Evolutionary conservation across 306 rosid genomes (phyloP).

Genomic region (Fagus sylvatica): DNA sequence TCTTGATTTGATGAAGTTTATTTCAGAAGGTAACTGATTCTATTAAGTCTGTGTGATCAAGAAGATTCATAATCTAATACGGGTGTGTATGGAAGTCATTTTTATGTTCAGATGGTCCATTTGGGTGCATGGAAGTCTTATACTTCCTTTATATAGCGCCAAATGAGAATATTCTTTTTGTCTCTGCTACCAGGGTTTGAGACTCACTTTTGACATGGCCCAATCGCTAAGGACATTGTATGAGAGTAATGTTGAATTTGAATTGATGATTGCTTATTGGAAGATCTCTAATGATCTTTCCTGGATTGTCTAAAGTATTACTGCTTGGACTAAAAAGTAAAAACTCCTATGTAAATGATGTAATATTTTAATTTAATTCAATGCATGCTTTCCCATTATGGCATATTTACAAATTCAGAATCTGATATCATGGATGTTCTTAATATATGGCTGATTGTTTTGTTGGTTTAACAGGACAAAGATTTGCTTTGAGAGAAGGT

Average conservation of each 20-base stretch:
- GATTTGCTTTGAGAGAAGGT: not conserved
- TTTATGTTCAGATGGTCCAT: not conserved
- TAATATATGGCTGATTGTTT: not conserved
- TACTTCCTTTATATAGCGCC: not conserved
- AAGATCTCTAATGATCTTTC: not conserved
- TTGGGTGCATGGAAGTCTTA: not conserved
- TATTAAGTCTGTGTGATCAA: not conserved
- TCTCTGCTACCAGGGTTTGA: not conserved
- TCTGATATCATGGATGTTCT: not conserved
- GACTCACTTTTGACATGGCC: not conserved
- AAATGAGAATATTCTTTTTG: not conserved
- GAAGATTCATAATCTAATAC: not conserved
- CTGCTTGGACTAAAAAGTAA: not conserved
- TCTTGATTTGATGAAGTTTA: too few relatives aligned
- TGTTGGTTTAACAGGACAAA: not conserved
- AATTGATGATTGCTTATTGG: not conserved
- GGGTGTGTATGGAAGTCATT: not conserved
- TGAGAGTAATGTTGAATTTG: too few relatives aligned
- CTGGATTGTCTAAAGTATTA: not conserved
- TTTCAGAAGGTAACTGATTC: too few relatives aligned
- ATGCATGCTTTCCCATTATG: not conserved
- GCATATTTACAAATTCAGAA: not conserved
- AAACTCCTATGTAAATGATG: not conserved
- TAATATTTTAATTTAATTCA: not conserved
- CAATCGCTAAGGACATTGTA: too few relatives aligned